A percentile compares a stretch with the other conserved stretches of the same genome.
Conservation (phyloP, 176 grass and related monocot species). For the Coix lacrymajobi region DNA sequence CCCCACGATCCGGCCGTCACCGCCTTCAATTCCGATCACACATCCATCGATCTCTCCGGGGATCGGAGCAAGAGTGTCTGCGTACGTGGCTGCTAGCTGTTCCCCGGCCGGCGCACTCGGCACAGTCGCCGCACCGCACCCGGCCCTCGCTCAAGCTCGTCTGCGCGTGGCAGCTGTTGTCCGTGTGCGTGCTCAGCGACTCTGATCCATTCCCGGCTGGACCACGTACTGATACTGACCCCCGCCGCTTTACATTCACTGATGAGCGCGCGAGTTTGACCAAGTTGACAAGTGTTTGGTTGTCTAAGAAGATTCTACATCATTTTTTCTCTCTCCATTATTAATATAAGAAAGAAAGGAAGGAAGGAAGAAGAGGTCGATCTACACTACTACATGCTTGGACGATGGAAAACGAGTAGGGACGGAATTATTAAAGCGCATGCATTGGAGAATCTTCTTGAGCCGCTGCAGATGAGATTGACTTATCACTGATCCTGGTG, state of each 20-base stretch:
- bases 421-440: conserved; percentile 29
- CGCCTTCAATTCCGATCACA: too few relatives aligned
- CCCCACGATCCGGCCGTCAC: not conserved
- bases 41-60: not conserved
- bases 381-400: not conserved
- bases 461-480: not conserved
- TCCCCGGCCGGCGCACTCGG: not conserved
- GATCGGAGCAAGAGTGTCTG: not conserved
- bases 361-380: not conserved
- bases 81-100: too few relatives aligned
- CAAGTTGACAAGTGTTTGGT: too few relatives aligned
- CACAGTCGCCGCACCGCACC: not conserved
- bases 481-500: not conserved
- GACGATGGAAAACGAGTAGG: not conserved
- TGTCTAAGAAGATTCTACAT: too few relatives aligned
- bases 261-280: not conserved
- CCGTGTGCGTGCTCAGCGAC: not conserved
- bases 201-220: not conserved
- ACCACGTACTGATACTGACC: not conserved
- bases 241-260: not conserved
- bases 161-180: not conserved
- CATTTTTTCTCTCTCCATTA: not conserved
- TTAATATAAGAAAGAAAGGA: not conserved
- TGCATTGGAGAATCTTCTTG: not conserved
- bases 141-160: not conserved